phyloP scores from a whole-genome alignment of 192 early-diverging fungal genomes.

The Allomyces arbusculus region DNA sequence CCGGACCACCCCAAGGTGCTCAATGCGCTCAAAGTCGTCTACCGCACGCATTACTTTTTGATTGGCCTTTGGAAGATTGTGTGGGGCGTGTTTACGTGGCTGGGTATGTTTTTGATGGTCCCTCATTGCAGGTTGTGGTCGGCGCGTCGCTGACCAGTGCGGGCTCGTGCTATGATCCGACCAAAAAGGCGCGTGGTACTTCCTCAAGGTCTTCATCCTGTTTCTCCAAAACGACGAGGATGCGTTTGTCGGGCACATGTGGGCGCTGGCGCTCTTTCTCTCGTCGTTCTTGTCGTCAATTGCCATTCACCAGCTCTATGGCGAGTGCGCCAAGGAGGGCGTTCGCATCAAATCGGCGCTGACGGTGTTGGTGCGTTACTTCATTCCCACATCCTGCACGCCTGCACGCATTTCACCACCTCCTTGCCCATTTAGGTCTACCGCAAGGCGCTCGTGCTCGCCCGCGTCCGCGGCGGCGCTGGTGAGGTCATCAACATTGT shows the following conservation, averaged over 20 bases:
- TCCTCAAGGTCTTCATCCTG: slow-evolving; percentile 20
- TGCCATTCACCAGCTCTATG: slow-evolving; percentile 18
- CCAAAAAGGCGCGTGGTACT: slow-evolving; percentile 33
- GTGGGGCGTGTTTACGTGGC: slow-evolving; percentile 39
- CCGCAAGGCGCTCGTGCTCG: slow-evolving; percentile 41
- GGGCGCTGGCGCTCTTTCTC: slow-evolving; percentile 17
- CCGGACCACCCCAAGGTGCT: background rate
- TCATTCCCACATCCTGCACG: background rate
- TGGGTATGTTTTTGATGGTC: slow-evolving; percentile 22
- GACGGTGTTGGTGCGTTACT: background rate
- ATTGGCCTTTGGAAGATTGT: slow-evolving; percentile 39
- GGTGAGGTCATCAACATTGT: slow-evolving; percentile 50
- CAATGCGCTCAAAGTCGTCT: slow-evolving; percentile 28
- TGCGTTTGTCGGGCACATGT: slow-evolving; percentile 1
- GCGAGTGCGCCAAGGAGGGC: slow-evolving; percentile 18
- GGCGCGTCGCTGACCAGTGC: slow-evolving; percentile 1
- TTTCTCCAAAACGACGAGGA: slow-evolving; percentile 15
- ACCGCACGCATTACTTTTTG: slow-evolving; percentile 26
- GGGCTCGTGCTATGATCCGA: slow-evolving; percentile 11
- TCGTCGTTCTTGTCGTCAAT: slow-evolving; percentile 12
- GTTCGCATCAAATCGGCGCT: slow-evolving; percentile 8
- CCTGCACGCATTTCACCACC: background rate
- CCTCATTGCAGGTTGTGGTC: slow-evolving; percentile 12
- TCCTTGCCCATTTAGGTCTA: slow-evolving; percentile 46
- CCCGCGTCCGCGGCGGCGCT: slow-evolving; percentile 37